These are phyloP conservation scores for Solanum lycopersicoides DNA, from an alignment of 257 asterid species.

Conservation along the genomic window DNA sequence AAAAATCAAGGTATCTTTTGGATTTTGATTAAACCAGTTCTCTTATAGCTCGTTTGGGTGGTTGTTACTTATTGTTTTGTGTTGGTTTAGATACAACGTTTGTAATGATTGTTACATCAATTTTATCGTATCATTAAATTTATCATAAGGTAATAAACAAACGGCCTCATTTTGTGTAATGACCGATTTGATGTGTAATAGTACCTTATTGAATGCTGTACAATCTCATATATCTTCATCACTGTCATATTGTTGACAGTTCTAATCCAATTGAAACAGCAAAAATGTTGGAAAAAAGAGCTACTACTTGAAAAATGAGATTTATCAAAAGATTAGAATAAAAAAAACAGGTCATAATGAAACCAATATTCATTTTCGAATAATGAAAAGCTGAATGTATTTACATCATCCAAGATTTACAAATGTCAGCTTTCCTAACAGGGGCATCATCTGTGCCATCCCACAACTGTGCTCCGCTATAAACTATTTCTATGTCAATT, in stretches of 20 bases:
- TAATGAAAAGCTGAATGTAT: slow-evolving; percentile 25
- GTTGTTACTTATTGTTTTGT: background rate
- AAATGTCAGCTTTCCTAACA: slow-evolving; percentile 12
- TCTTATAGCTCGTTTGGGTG: background rate
- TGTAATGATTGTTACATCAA: background rate
- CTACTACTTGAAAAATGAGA: background rate
- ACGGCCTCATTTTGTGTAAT: background rate
- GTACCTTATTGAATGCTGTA: background rate
- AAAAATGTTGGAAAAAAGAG: background rate
- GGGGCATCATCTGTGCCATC: background rate
- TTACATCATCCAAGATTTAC: slow-evolving; percentile 56
- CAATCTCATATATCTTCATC: slow-evolving; percentile 21
- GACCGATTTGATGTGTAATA: background rate
- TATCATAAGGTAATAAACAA: no score
- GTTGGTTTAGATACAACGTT: background rate
- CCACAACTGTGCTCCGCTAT: background rate
- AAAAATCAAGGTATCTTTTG: background rate
- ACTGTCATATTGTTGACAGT: slow-evolving; percentile 42
- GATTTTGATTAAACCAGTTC: background rate
- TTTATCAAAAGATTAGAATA: background rate
- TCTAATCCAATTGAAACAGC: background rate
- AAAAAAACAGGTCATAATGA: background rate
- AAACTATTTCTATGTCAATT: background rate
- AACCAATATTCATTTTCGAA: background rate
- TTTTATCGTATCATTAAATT: background rate